Percentiles rank a stretch among this genome's conserved stretches.
phyloP scores from a whole-genome alignment of 2,329 filamentous ascomycete species.

The Metarhizium robertsii region DNA sequence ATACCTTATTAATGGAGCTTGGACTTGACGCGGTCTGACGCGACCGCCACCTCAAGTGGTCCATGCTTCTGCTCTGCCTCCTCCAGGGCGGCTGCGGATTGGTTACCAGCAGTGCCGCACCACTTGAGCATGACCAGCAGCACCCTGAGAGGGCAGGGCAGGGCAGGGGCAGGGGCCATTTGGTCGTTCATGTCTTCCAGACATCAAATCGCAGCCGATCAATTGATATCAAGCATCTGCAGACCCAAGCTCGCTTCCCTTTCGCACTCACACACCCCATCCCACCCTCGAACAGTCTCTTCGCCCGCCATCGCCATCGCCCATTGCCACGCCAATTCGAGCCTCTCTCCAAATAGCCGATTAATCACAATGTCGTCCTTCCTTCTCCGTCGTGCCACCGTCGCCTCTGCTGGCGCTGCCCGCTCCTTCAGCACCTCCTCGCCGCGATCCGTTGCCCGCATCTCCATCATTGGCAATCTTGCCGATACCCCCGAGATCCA shows the following conservation, averaged over 20 bases:
- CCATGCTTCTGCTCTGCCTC: no score
- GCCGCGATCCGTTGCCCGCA: constrained; percentile 59
- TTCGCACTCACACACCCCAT: neutral
- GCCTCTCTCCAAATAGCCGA: neutral
- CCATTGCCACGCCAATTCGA: neutral
- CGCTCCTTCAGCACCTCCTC: constrained; percentile 72
- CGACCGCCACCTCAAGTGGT: neutral
- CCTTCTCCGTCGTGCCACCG: constrained; percentile 44
- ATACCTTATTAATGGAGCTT: neutral
- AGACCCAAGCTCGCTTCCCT: neutral
- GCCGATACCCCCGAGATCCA: constrained; percentile 68
- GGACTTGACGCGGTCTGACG: neutral
- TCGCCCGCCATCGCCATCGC: neutral
- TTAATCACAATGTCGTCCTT: constrained; percentile 32
- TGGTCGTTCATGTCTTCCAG: no score
- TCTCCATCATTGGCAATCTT: constrained; percentile 81
- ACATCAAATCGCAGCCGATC: neutral
- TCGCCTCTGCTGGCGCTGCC: constrained; percentile 34
- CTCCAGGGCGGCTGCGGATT: neutral
- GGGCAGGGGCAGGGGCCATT: no score
- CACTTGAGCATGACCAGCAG: neutral
- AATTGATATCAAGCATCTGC: neutral
- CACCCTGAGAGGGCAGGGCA: no score
- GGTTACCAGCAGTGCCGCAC: neutral
- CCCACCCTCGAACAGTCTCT: neutral